Conservation (phyloP, 164 flowering plant species). For the Aristolochia californica region DNA sequence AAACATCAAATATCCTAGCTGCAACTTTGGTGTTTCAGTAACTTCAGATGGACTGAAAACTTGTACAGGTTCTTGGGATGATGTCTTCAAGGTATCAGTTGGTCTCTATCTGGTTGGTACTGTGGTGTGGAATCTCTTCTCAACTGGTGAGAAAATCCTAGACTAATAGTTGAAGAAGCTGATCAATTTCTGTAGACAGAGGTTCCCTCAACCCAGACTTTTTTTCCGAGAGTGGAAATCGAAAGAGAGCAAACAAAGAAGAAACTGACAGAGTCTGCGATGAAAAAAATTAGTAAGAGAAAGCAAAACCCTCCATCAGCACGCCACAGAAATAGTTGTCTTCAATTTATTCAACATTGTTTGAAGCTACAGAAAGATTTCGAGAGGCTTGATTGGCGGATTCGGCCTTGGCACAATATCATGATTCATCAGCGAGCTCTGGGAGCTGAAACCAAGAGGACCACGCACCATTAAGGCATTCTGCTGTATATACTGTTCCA, state of each 20-base stretch:
- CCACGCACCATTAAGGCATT: too few relatives aligned
- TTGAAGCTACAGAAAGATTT: too few relatives aligned
- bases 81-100: slow-evolving; percentile 91
- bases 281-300: not conserved
- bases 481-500: too few relatives aligned
- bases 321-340: too few relatives aligned
- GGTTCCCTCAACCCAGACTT: not conserved
- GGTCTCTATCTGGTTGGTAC: slow-evolving; percentile 85
- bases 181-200: not conserved
- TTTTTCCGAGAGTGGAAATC: not conserved
- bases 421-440: too few relatives aligned
- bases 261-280: not conserved
- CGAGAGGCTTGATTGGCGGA: too few relatives aligned
- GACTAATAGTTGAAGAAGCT: slow-evolving; percentile 23
- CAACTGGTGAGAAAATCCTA: slow-evolving; percentile 88
- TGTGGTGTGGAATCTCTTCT: slow-evolving; percentile 89
- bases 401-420: too few relatives aligned
- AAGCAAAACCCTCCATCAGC: not conserved
- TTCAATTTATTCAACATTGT: too few relatives aligned
- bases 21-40: not conserved
- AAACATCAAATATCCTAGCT: not conserved
- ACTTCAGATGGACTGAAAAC: not conserved
- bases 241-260: not conserved
- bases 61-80: slow-evolving; percentile 88
- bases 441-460: too few relatives aligned